Conservation (phyloP, 106 monocot genomes). For the Phalaenopsis aphrodite region DNA sequence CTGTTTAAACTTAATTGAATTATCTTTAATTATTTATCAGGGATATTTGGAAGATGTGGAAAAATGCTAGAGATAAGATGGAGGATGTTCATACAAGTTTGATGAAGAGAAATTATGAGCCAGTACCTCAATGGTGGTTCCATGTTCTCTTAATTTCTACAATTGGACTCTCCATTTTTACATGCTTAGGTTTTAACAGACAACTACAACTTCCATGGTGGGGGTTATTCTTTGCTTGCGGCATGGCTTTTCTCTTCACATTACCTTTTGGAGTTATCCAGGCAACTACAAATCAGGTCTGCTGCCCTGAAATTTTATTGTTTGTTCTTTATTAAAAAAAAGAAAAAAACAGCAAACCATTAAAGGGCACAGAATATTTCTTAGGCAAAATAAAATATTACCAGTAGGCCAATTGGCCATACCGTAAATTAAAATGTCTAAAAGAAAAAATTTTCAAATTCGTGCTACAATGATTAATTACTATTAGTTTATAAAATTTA, state of each 20-base stretch:
- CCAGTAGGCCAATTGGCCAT: too few relatives aligned
- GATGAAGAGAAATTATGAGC: slow-evolving; percentile 38
- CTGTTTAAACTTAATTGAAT: not conserved
- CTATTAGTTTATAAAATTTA: not conserved
- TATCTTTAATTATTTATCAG: not conserved
- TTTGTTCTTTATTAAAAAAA: too few relatives aligned
- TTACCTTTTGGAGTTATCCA: slow-evolving; percentile 57
- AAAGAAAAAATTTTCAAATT: not conserved
- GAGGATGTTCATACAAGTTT: slow-evolving; percentile 41
- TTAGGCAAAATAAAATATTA: too few relatives aligned
- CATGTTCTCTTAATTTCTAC: slow-evolving; percentile 20
- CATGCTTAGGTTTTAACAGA: slow-evolving; percentile 12
- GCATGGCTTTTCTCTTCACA: slow-evolving; percentile 42
- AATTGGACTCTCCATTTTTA: slow-evolving; percentile 32
- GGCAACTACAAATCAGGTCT: slow-evolving; percentile 58
- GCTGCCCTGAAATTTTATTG: not conserved
- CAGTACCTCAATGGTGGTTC: slow-evolving; percentile 61
- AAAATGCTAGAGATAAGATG: not conserved
- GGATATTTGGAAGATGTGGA: slow-evolving; percentile 14
- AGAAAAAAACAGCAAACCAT: too few relatives aligned
- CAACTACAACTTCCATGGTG: slow-evolving; percentile 41
- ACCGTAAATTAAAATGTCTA: not conserved
- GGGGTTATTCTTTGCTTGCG: slow-evolving; percentile 48
- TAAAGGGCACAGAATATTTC: too few relatives aligned
- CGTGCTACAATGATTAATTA: not conserved